Evolutionary conservation across 441 rosid genomes (phyloP).

Genomic region (Euphorbia celastroides): DNA sequence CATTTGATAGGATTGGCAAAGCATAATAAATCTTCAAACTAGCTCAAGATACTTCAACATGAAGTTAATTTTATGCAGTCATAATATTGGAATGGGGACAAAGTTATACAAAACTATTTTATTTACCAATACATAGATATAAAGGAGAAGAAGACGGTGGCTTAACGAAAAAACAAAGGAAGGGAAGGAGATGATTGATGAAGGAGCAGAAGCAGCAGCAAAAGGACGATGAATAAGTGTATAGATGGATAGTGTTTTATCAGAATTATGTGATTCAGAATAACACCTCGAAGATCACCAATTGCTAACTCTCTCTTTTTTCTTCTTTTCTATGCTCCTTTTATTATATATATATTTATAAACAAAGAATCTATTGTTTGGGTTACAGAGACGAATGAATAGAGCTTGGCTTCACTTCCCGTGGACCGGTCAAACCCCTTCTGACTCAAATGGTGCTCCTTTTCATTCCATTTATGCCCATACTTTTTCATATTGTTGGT

Average conservation of each 20-base stretch:
- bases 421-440: slow-evolving; percentile 33
- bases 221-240: slow-evolving; percentile 8
- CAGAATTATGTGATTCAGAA: not conserved
- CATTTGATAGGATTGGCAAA: no score
- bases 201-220: slow-evolving; percentile 16
- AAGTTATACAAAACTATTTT: no score
- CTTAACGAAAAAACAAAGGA: not conserved
- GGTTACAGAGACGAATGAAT: not conserved
- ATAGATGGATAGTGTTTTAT: not conserved
- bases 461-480: no score
- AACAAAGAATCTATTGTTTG: not conserved
- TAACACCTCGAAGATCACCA: slow-evolving; percentile 44
- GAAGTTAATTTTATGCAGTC: no score
- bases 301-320: not conserved
- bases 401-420: slow-evolving; percentile 26
- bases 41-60: no score
- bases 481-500: no score
- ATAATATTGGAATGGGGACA: no score
- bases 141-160: not conserved
- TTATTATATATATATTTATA: no score
- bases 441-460: no score
- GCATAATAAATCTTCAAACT: no score
- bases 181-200: not conserved
- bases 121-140: no score
- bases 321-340: not conserved